Evolutionary conservation across 169 alveolate species (phyloP), one percentile per base, ranked within the genome.

Genomic region (Miamiensis avidus): DNA sequence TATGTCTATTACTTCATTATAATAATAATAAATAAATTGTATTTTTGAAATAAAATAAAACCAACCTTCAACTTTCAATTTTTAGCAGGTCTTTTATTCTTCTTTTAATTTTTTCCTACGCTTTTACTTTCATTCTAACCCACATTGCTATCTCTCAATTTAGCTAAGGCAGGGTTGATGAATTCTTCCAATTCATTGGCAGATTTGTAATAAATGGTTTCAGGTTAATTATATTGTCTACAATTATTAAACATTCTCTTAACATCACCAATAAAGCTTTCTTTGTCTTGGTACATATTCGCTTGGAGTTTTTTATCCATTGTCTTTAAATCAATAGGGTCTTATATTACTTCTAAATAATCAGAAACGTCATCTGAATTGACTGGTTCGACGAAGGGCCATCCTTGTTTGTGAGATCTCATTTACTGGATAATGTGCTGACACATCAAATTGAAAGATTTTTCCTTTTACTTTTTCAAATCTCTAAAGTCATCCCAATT

Each of bases 291-390:
- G 89, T 98, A 99, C 65, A 95, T 97, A 11, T 99, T 95, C 29
- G 87, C 89, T 78, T 90, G 83, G 28, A 95, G 73, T 26, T 91
- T 91, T 91, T 89, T 85, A 76, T 88, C 91, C 97, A 99, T 96
- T n/a, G 99, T 98, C 49, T 96, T 93, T 64, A 99, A 94, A 88
- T 98, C 99, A 65, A 98, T 97, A 0, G 99, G 99, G 72, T 98
- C 97, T 69, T 94, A 97, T 32, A 99, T 98, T 31, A 98, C 97
- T 75, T 98, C 99, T 91, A 98, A 98, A 92, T 99, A 99, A 91
- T 99, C 99, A 0, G 99, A 99, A 0, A 99, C 99, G 82, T 98
- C 99, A 11, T 97, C 96, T 34, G 91, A 94, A 65, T 98, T 95
- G 20, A 99, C 99, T 0, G 99, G 99, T 82, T 98, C 97, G 78